Percentiles rank a stretch among this genome's conserved stretches.
phyloP scores from a whole-genome alignment of 495 filamentous ascomycete genomes.

The Aspergillus bertholletiae region DNA sequence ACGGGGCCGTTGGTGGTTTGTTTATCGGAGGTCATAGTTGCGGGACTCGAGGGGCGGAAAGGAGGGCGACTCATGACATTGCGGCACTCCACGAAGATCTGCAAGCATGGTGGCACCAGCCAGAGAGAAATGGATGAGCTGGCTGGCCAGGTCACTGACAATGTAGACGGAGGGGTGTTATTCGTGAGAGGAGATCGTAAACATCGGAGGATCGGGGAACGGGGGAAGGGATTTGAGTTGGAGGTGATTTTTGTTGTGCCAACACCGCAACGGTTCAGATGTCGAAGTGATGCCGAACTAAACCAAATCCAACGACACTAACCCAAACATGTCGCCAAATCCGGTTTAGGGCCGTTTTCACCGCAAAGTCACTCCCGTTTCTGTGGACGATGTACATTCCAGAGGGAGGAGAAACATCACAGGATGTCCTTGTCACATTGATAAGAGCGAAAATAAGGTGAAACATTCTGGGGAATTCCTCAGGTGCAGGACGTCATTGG shows the following conservation, averaged over 20 bases:
- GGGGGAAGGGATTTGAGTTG: background rate
- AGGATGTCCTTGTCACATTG: background rate
- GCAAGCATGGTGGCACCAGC: constrained; percentile 38
- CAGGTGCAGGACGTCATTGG: too few relatives aligned
- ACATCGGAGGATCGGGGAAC: background rate
- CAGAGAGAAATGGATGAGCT: constrained; percentile 1
- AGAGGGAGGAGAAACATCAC: background rate
- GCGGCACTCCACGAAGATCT: constrained; percentile 26
- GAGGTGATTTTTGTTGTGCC: background rate
- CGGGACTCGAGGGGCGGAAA: constrained; percentile 25
- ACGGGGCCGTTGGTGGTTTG: constrained; percentile 40
- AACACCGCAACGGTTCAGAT: background rate
- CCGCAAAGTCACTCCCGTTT: background rate
- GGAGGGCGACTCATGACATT: constrained; percentile 39
- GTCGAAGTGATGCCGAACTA: background rate
- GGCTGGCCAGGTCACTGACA: background rate
- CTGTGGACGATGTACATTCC: background rate
- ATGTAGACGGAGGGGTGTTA: background rate
- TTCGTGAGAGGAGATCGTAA: background rate
- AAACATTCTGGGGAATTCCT: too few relatives aligned
- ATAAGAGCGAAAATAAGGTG: background rate
- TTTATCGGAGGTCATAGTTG: constrained; percentile 54
- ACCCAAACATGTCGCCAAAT: background rate
- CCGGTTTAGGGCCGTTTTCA: background rate
- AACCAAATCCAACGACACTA: background rate